phyloP scores from a whole-genome alignment of 2,329 filamentous ascomycete species.

The Scopulariopsis brevicaulis region DNA sequence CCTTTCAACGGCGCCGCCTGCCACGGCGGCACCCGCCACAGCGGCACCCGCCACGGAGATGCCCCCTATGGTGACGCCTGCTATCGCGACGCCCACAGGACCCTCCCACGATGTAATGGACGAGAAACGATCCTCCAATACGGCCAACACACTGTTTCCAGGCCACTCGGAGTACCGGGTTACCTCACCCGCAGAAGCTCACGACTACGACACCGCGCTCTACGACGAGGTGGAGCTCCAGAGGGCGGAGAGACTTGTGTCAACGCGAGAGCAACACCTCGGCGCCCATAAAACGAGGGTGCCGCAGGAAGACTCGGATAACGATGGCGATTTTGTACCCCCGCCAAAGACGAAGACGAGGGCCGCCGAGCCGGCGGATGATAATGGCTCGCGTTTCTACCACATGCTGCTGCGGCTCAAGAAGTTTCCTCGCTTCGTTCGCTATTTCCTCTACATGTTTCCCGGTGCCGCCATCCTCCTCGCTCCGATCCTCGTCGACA shows the following conservation, averaged over 20 bases:
- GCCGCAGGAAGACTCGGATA: neutral
- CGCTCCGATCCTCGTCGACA: slow-evolving; percentile 32
- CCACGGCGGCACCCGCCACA: too few relatives aligned
- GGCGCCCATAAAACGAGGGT: neutral
- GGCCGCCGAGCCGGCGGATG: neutral
- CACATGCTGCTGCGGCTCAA: slow-evolving; percentile 31
- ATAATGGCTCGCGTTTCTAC: slow-evolving; percentile 12
- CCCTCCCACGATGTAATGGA: slow-evolving; percentile 5
- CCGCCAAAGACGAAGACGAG: slow-evolving; percentile 7
- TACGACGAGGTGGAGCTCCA: slow-evolving; percentile 37
- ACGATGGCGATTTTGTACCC: slow-evolving; percentile 1
- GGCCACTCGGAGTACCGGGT: neutral
- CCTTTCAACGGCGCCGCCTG: neutral
- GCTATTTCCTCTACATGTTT: slow-evolving; percentile 36
- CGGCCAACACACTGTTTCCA: slow-evolving; percentile 6
- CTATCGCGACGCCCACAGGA: neutral
- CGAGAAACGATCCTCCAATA: slow-evolving; percentile 9
- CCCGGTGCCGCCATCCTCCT: slow-evolving; percentile 32
- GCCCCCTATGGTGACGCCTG: too few relatives aligned
- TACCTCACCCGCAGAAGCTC: neutral
- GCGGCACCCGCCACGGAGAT: neutral
- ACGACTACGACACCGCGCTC: slow-evolving; percentile 17
- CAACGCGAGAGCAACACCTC: slow-evolving; percentile 23
- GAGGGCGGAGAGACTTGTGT: slow-evolving; percentile 32
- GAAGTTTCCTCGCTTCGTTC: slow-evolving; percentile 36